A percentile compares a stretch with the other conserved stretches of the same genome.
phyloP scores from a whole-genome alignment of 1,284 basidiomycete genomes.

The Caloboletus firmus region DNA sequence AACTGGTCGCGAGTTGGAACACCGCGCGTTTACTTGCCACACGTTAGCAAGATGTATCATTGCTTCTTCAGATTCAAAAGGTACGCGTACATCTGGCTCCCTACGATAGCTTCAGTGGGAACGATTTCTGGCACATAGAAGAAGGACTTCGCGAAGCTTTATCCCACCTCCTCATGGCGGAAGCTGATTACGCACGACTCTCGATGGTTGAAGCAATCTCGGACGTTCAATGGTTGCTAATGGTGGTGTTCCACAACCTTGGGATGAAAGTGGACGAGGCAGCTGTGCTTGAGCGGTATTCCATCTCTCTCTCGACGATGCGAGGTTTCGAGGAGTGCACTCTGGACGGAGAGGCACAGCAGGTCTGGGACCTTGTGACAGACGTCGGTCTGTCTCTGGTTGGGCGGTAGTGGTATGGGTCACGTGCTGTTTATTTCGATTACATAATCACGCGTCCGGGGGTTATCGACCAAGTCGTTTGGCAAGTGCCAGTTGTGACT shows the following conservation, averaged over 20 bases:
- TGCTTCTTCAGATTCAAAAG: slow-evolving; percentile 41
- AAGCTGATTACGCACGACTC: slow-evolving; percentile 58
- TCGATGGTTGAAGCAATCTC: slow-evolving; percentile 58
- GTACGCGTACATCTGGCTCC: slow-evolving; percentile 15
- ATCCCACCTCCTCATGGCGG: slow-evolving; percentile 60
- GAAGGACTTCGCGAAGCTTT: slow-evolving; percentile 55
- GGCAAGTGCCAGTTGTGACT: not conserved
- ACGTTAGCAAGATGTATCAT: slow-evolving; percentile 72
- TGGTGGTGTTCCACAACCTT: slow-evolving; percentile 70
- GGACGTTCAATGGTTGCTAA: slow-evolving; percentile 69
- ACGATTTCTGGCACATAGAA: slow-evolving; percentile 3
- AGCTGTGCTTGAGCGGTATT: slow-evolving; percentile 50
- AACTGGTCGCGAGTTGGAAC: slow-evolving; percentile 67
- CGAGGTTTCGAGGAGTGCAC: slow-evolving; percentile 42
- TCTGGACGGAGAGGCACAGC: slow-evolving; percentile 52
- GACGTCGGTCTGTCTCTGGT: slow-evolving; percentile 58
- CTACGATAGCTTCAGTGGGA: slow-evolving; percentile 2
- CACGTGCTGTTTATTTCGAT: slow-evolving; percentile 27
- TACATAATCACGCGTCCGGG: slow-evolving; percentile 23
- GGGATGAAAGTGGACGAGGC: slow-evolving; percentile 56
- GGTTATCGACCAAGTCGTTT: slow-evolving; percentile 9
- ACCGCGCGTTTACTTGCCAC: slow-evolving; percentile 71
- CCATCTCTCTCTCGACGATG: slow-evolving; percentile 44
- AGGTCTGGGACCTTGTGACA: slow-evolving; percentile 58
- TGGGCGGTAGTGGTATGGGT: slow-evolving; percentile 35